A percentile compares a stretch with the other conserved stretches of the same genome.
Conservation (phyloP, 2,329 filamentous ascomycete species). For the Sordariomycetes sp. region DNA sequence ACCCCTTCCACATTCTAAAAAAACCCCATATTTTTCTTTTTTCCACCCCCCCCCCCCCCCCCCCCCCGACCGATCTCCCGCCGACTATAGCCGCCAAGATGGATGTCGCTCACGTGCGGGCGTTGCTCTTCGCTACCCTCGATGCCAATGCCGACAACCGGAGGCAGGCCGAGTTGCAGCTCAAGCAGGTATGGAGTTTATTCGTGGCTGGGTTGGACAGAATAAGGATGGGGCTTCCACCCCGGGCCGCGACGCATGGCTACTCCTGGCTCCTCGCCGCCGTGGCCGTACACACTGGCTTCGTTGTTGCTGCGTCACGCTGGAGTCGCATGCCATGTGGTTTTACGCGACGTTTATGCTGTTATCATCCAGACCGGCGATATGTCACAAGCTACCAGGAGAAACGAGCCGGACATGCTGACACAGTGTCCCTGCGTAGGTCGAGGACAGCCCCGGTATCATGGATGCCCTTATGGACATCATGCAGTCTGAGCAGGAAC, state of each 20-base stretch:
- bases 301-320: background rate
- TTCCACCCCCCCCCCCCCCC: too few relatives aligned
- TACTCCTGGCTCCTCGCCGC: background rate
- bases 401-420: background rate
- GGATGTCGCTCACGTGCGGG: constrained; percentile 63
- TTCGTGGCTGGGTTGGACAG: background rate
- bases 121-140: constrained; percentile 65
- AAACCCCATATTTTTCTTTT: too few relatives aligned
- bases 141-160: constrained; percentile 61
- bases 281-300: background rate
- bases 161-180: constrained; percentile 64
- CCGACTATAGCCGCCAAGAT: constrained; percentile 26
- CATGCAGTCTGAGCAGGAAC: constrained; percentile 75
- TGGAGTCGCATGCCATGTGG: background rate
- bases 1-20: too few relatives aligned
- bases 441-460: constrained; percentile 83
- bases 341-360: background rate
- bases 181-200: constrained; percentile 56
- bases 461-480: constrained; percentile 84
- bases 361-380: background rate
- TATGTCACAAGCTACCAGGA: too few relatives aligned
- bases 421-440: constrained; percentile 34
- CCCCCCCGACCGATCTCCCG: background rate
- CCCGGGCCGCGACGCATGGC: background rate
- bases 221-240: background rate